These are phyloP conservation scores for Curvularia verruculosa DNA, from an alignment of 2,329 filamentous ascomycete genomes.

Conservation along the genomic window DNA sequence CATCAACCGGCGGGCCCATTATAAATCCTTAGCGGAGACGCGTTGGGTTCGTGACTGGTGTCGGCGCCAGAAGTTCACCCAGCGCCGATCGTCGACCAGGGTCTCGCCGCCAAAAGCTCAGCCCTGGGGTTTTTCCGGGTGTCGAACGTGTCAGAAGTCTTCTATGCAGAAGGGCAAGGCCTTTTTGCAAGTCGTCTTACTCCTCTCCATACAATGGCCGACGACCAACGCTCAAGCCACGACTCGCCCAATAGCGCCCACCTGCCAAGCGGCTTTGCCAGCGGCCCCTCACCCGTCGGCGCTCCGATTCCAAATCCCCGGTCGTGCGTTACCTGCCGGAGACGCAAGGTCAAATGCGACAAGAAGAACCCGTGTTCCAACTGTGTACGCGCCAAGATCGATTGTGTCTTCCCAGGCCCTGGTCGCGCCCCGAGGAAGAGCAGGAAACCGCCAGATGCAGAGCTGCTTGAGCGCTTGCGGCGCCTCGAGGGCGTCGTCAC, in stretches of 20 bases:
- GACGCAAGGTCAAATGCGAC: constrained; percentile 76
- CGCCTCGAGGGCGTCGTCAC: constrained; percentile 78
- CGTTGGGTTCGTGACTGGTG: neutral
- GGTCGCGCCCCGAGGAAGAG: constrained; percentile 73
- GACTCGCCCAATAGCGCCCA: constrained; percentile 28
- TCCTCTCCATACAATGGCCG: constrained; percentile 22
- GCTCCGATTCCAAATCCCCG: constrained; percentile 35
- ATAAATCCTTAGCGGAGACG: neutral
- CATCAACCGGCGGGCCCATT: neutral
- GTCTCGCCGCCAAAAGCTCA: constrained; percentile 11
- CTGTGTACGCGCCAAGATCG: constrained; percentile 71
- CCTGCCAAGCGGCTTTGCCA: constrained; percentile 25
- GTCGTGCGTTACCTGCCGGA: constrained; percentile 47
- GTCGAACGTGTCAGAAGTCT: constrained; percentile 1
- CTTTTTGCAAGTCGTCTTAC: neutral
- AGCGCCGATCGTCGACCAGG: constrained; percentile 14
- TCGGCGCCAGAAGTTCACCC: constrained; percentile 11
- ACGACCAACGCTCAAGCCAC: constrained; percentile 25
- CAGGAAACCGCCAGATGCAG: constrained; percentile 70
- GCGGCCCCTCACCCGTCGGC: constrained; percentile 18
- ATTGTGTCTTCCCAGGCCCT: constrained; percentile 76
- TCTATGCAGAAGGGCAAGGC: neutral
- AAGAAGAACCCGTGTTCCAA: constrained; percentile 79
- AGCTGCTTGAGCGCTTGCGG: constrained; percentile 73
- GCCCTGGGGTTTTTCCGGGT: constrained; percentile 5